A percentile compares a stretch with the other conserved stretches of the same genome.
Conservation (phyloP, 192 early-diverging fungal species). For the Coemansia guatemalensis region DNA sequence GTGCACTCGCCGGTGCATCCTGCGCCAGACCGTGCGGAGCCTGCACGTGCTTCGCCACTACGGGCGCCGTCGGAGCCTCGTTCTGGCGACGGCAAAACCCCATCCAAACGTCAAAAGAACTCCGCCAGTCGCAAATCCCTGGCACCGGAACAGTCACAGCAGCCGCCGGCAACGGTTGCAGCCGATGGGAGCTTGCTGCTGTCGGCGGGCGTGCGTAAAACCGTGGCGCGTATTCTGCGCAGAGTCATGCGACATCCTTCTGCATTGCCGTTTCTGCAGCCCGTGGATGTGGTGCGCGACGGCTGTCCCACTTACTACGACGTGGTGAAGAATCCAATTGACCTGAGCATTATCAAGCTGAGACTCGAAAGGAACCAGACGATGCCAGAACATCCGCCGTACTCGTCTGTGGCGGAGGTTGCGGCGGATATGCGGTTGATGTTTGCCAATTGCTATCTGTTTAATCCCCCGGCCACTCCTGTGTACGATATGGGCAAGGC, state of each 20-base stretch:
- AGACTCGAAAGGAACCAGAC: slow-evolving; percentile 30
- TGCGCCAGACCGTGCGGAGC: background rate
- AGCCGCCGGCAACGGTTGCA: background rate
- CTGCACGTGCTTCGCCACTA: too few species aligned
- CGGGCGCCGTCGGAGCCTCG: slow-evolving; percentile 12
- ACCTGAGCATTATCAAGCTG: slow-evolving; percentile 58
- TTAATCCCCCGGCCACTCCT: slow-evolving; percentile 68
- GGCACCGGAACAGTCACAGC: background rate
- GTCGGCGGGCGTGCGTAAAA: slow-evolving; percentile 16
- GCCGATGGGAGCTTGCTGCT: slow-evolving; percentile 1
- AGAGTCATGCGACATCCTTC: slow-evolving; percentile 53
- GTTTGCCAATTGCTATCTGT: slow-evolving; percentile 64
- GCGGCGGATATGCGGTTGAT: slow-evolving; percentile 61
- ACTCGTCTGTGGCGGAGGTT: slow-evolving; percentile 37
- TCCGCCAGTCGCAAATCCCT: background rate
- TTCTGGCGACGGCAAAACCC: slow-evolving; percentile 3
- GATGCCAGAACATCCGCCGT: slow-evolving; percentile 13
- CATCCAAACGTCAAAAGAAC: background rate
- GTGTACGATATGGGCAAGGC: slow-evolving; percentile 64
- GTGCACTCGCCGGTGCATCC: background rate
- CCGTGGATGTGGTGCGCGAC: slow-evolving; percentile 62
- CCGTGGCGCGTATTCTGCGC: slow-evolving; percentile 38
- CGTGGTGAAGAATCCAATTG: slow-evolving; percentile 70
- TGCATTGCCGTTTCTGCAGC: slow-evolving; percentile 60
- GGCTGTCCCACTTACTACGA: slow-evolving; percentile 65